Percentiles rank a stretch among this genome's conserved stretches.
These are phyloP conservation scores for Talaromyces liani DNA, from an alignment of 495 filamentous ascomycete genomes.

Conservation along the genomic window DNA sequence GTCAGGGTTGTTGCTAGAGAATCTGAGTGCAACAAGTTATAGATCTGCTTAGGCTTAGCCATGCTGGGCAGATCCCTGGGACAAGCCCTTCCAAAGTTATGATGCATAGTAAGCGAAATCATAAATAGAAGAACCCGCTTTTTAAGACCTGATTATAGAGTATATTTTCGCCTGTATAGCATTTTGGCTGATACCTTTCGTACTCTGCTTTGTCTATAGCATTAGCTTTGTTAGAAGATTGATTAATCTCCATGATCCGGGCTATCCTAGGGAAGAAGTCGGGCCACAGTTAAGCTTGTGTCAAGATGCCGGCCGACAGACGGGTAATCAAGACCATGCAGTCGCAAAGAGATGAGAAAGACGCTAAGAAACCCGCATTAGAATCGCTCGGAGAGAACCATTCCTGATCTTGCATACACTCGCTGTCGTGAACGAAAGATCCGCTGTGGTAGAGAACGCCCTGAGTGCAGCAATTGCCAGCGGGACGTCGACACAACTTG, in stretches of 20 bases:
- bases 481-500: not conserved
- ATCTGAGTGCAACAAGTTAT: too few species aligned
- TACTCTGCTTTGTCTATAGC: not conserved
- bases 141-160: too few species aligned
- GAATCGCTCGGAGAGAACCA: not conserved
- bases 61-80: too few species aligned
- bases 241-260: not conserved
- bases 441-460: not conserved
- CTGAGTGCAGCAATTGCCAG: not conserved
- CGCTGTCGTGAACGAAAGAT: slow-evolving; percentile 4
- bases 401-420: not conserved
- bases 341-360: not conserved
- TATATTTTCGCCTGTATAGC: not conserved
- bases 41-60: too few species aligned
- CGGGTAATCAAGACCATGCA: not conserved
- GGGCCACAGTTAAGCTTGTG: not conserved
- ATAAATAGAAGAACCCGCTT: too few species aligned
- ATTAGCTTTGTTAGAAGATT: not conserved
- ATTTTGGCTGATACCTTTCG: not conserved
- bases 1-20: too few species aligned
- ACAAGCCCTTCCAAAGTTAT: too few species aligned
- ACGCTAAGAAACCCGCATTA: not conserved
- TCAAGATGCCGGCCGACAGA: not conserved
- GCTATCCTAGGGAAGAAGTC: not conserved
- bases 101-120: too few species aligned